A percentile compares a stretch with the other conserved stretches of the same genome.
These are phyloP conservation scores for Angophora floribunda DNA, from an alignment of 345 rosid genomes.

Conservation along the genomic window DNA sequence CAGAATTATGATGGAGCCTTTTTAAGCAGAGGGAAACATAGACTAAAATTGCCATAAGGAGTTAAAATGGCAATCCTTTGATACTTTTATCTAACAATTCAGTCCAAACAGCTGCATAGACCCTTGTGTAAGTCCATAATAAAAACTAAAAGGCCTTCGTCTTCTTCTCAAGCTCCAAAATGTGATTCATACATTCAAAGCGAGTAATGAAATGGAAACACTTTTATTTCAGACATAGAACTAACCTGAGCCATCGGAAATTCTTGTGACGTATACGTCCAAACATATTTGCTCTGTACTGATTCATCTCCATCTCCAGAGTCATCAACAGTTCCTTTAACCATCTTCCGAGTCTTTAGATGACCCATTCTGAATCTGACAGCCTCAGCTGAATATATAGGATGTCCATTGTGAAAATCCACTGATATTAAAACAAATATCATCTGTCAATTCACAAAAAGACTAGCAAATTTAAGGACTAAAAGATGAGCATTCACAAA, in stretches of 20 bases:
- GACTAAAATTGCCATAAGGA: neutral
- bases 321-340: neutral
- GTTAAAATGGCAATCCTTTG: neutral
- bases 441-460: conserved; percentile 1
- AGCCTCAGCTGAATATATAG: conserved; percentile 24
- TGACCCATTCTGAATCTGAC: conserved; percentile 27
- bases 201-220: neutral
- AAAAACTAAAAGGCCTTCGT: neutral
- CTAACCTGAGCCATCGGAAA: conserved; percentile 29
- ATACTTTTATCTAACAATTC: neutral
- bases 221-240: neutral
- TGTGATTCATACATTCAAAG: neutral
- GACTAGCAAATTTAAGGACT: neutral
- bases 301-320: neutral
- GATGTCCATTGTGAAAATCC: conserved; percentile 25
- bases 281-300: conserved; percentile 5
- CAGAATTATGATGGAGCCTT: neutral
- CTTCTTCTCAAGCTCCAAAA: neutral
- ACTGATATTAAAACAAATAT: conserved; percentile 8
- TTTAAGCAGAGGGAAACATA: neutral
- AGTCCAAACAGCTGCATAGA: neutral
- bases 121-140: neutral
- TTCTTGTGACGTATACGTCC: conserved; percentile 32
- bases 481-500: neutral
- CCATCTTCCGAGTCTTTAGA: neutral